These are phyloP conservation scores for Neopestalotiopsis sp. DNA, from an alignment of 2,329 filamentous ascomycete genomes.

Conservation along the genomic window DNA sequence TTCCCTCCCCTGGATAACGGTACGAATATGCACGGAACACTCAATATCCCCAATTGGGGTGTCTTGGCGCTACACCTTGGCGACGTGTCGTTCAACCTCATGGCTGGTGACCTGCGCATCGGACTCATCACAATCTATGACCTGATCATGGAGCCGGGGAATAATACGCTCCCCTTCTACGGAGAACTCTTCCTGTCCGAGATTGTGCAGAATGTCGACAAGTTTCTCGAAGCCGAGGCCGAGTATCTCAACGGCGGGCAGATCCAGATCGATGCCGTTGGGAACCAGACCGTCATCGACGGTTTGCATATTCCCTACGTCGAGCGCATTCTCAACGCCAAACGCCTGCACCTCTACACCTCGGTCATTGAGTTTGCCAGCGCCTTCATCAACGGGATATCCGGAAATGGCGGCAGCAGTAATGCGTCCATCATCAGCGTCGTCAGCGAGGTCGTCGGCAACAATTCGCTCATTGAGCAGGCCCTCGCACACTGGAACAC, in stretches of 20 bases:
- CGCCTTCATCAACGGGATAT: slow-evolving; percentile 30
- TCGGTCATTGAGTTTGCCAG: slow-evolving; percentile 4
- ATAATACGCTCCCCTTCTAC: slow-evolving; percentile 45
- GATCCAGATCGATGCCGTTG: slow-evolving; percentile 44
- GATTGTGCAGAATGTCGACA: slow-evolving; percentile 45
- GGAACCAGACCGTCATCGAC: slow-evolving; percentile 46
- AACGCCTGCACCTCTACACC: slow-evolving; percentile 24
- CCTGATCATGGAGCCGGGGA: slow-evolving; percentile 44
- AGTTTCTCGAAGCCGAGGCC: slow-evolving; percentile 43
- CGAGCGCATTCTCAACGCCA: slow-evolving; percentile 46
- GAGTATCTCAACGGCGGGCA: slow-evolving; percentile 41
- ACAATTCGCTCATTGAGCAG: slow-evolving; percentile 43
- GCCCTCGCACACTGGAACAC: slow-evolving; percentile 41
- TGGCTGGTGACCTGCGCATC: slow-evolving; percentile 42
- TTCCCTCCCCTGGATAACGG: slow-evolving; percentile 41
- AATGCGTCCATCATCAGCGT: slow-evolving; percentile 36
- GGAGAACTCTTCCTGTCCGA: slow-evolving; percentile 45
- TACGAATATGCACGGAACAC: slow-evolving; percentile 45
- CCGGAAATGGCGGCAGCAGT: slow-evolving; percentile 10
- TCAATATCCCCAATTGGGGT: slow-evolving; percentile 50
- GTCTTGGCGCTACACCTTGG: slow-evolving; percentile 48
- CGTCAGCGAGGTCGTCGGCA: slow-evolving; percentile 42
- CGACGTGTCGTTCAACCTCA: slow-evolving; percentile 49
- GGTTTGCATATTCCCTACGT: slow-evolving; percentile 47
- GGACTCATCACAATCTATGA: slow-evolving; percentile 44